Evolutionary conservation across 495 filamentous ascomycete genomes (phyloP).

Genomic region (Penicillium silybi): DNA sequence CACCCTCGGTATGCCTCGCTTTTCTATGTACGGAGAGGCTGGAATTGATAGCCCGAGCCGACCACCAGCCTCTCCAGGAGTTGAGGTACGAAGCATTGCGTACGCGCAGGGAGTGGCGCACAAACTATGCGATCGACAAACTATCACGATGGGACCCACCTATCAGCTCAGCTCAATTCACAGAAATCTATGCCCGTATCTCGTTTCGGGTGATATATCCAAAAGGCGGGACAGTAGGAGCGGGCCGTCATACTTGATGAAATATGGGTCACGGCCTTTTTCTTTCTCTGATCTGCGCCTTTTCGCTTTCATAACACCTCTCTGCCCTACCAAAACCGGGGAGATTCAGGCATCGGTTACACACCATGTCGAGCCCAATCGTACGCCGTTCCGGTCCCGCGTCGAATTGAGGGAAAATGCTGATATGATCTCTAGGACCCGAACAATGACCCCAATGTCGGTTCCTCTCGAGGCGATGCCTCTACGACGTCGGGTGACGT

Average conservation of each 20-base stretch:
- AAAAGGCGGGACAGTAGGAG: conserved; percentile 14
- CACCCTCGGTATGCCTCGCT: no score
- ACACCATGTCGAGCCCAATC: conserved; percentile 11
- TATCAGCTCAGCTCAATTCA: conserved; percentile 11
- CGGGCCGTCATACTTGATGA: conserved; percentile 13
- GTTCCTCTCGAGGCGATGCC: conserved; percentile 41
- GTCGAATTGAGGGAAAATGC: neutral
- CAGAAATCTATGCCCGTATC: conserved; percentile 10
- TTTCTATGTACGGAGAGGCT: neutral
- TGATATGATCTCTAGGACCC: conserved; percentile 25
- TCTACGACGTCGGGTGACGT: conserved; percentile 34
- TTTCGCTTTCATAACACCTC: conserved; percentile 1
- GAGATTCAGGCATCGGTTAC: neutral
- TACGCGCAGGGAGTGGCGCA: conserved; percentile 3
- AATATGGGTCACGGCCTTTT: conserved; percentile 3
- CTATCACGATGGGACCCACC: conserved; percentile 20
- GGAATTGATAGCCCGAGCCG: neutral
- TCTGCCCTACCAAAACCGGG: neutral
- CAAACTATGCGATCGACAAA: conserved; percentile 22
- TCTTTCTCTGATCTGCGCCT: neutral
- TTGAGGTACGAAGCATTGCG: neutral
- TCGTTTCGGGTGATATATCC: conserved; percentile 29
- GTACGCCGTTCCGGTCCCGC: neutral
- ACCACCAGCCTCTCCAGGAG: neutral
- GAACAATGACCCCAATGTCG: conserved; percentile 41